Conservation (phyloP, 2,329 filamentous ascomycete species). For the Paracoccidioides brasiliensis region DNA sequence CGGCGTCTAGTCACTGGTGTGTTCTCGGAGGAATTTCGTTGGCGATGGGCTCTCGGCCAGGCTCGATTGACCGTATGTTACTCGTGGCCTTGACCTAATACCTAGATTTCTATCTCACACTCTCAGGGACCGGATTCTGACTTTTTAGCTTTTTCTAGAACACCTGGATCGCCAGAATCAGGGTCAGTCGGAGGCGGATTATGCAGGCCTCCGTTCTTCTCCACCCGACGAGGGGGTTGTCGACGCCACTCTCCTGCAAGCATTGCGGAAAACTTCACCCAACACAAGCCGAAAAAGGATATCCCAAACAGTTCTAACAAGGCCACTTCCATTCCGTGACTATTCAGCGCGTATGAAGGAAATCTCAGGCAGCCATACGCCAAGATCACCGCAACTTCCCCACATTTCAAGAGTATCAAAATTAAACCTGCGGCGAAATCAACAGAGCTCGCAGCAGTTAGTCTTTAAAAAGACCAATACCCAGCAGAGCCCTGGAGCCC, state of each 20-base stretch:
- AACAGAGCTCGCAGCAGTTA: background rate
- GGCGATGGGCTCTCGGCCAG: background rate
- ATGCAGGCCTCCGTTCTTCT: background rate
- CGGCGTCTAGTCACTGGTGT: too few species aligned
- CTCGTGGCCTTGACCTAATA: background rate
- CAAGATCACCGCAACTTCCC: background rate
- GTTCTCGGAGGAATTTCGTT: too few species aligned
- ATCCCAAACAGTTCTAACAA: background rate
- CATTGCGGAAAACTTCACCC: background rate
- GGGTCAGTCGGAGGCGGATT: background rate
- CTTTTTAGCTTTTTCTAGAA: background rate
- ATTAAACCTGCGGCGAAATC: background rate
- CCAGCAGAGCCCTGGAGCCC: background rate
- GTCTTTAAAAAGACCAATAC: background rate
- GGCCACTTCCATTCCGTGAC: background rate
- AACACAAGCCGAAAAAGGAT: conserved; percentile 1
- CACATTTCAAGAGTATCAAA: background rate
- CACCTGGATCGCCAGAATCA: too few species aligned
- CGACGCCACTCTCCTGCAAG: background rate
- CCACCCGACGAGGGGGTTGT: background rate
- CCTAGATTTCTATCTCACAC: too few species aligned
- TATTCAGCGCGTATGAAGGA: background rate
- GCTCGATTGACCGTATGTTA: background rate
- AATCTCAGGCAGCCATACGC: background rate
- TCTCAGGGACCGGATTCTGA: background rate